Evolutionary conservation across 139 green algal genomes (phyloP).

Genomic region (Coccomyxa sp.): DNA sequence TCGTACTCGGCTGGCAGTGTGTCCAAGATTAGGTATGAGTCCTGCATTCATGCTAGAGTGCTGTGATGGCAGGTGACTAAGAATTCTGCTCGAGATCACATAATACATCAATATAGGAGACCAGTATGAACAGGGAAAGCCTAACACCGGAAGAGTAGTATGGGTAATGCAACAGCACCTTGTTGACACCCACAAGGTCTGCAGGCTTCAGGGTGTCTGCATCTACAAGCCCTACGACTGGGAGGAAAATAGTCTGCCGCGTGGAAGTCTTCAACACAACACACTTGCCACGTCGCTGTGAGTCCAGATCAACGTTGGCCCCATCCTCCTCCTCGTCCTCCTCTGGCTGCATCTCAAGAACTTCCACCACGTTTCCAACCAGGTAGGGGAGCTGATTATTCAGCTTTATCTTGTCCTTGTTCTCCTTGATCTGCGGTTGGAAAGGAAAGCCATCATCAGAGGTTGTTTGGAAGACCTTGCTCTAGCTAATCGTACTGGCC

Average conservation of each 20-base stretch:
- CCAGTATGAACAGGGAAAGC: too few species aligned
- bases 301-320: conserved; percentile 82
- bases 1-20: conserved; percentile 98
- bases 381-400: conserved; percentile 99
- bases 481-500: too few species aligned
- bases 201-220: conserved; percentile 74
- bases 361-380: conserved; percentile 97
- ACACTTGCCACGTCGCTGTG: conserved; percentile 87
- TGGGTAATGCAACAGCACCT: conserved; percentile 29
- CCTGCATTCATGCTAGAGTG: conserved; percentile 14
- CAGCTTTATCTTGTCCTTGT: conserved; percentile 98
- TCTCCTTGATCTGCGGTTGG: conserved; percentile 75
- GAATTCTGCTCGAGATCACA: too few species aligned
- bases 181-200: conserved; percentile 98
- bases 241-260: conserved; percentile 97
- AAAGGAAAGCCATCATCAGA: neutral
- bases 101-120: too few species aligned
- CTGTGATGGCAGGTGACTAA: too few species aligned
- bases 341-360: conserved; percentile 87
- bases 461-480: neutral
- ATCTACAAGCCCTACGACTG: conserved; percentile 96
- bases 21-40: conserved; percentile 97
- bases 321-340: conserved; percentile 79
- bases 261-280: conserved; percentile 98
- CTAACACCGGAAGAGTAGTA: too few species aligned